Evolutionary conservation across 73 alveolate genomes (phyloP), one percentile per base, ranked within the genome.

Genomic region (Symbiodinium pilosum): DNA sequence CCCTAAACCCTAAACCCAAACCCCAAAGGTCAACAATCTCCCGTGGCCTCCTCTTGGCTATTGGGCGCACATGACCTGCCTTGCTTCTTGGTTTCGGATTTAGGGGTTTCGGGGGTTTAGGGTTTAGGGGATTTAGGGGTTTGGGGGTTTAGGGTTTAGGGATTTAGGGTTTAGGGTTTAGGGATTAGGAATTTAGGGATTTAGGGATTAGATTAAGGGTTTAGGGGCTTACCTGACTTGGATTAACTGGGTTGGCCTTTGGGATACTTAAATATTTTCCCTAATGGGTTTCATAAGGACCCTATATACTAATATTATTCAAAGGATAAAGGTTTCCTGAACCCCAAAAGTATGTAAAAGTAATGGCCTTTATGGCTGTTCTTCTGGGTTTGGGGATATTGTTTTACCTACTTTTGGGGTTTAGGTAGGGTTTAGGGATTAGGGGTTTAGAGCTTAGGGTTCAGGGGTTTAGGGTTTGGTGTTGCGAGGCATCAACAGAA

Each of bases 51-150:
- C 98, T 38, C 24, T 44, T 30, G 93, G 98, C 11, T 93, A 93
- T 42, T 93, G 98, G 98, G 91, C 84, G 28, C 98, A 93, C 98
- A 93, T 93, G 98, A 93, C 92, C 77, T 93, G 98, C 98, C 92
- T 93, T 3, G 97, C 16, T 21, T 1, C 97, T 43, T 3, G 97
- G 75, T 43, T 7, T 6, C 26, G 73, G 73, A 3, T 7, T 52
- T 52, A 18, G 12, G 69, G 69, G 69, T 52, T 5, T 5, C 14
- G 69, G 69, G 69, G 3, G 69, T 52, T 52, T 52, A 11, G 64
- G 24, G n/a, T 26, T 56, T 12, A 1, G 32, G 28, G 77, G 36
- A 47, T 14, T 9, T 18, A 26, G 39, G 9, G 77, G 77, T 12
- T 11, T 21, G 30, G 28, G 77, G 77, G 77, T 21, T 64, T 64